Evolutionary conservation across 1,284 basidiomycete genomes (phyloP).

Genomic region (Cryptococcus wingfieldii): DNA sequence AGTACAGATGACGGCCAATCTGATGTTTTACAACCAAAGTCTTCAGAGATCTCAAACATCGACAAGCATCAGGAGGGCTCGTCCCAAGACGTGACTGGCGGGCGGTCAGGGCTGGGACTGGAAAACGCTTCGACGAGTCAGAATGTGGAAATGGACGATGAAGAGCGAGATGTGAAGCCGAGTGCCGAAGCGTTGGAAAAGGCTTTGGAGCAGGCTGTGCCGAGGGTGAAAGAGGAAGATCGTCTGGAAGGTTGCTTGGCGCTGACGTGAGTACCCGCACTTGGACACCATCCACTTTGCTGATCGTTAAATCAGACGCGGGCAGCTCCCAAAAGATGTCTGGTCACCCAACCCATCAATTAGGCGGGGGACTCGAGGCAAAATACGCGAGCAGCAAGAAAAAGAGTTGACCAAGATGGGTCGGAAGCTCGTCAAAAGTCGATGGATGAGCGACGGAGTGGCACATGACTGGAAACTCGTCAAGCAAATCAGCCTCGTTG

Average conservation of each 20-base stretch:
- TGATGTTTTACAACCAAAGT: neutral
- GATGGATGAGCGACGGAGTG: slow-evolving; percentile 18
- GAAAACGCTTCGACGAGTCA: neutral
- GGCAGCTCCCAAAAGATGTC: slow-evolving; percentile 6
- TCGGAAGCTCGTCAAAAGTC: slow-evolving; percentile 9
- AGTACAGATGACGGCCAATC: neutral
- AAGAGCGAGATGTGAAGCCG: neutral
- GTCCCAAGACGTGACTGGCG: neutral
- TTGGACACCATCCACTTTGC: too few relatives aligned
- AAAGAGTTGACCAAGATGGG: slow-evolving; percentile 4
- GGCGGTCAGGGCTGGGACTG: neutral
- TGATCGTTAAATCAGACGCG: slow-evolving; percentile 1
- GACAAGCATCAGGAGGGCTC: too few relatives aligned
- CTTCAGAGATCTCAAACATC: neutral
- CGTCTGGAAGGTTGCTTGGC: neutral
- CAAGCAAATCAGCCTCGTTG: neutral
- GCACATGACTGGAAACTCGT: slow-evolving; percentile 13
- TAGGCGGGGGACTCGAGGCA: neutral
- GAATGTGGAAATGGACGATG: neutral
- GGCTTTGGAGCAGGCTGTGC: neutral
- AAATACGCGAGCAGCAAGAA: slow-evolving; percentile 1
- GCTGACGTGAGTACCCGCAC: neutral
- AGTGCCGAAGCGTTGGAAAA: neutral
- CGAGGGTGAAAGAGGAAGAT: neutral
- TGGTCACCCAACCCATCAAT: neutral